These are phyloP conservation scores for Dactylorhiza incarnata DNA, from an alignment of 106 monocot species.

Conservation along the genomic window DNA sequence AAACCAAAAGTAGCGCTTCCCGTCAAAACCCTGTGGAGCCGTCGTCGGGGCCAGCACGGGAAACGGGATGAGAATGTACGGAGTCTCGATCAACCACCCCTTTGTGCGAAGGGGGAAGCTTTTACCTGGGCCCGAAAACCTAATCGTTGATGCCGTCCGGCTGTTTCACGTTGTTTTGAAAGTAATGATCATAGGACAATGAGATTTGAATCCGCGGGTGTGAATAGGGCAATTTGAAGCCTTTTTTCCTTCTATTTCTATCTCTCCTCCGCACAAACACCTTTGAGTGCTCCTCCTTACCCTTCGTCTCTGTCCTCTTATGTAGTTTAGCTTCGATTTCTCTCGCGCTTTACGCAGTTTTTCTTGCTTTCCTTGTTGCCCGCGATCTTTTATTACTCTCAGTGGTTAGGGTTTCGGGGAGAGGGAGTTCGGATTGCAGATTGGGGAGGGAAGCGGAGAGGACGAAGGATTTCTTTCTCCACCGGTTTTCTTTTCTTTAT, in stretches of 20 bases:
- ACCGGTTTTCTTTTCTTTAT: neutral
- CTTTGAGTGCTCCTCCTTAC: neutral
- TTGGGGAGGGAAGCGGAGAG: slow-evolving; percentile 6
- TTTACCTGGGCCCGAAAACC: neutral
- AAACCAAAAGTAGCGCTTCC: neutral
- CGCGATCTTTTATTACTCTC: neutral
- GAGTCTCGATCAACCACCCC: neutral
- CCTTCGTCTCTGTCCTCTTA: neutral
- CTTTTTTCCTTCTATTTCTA: neutral
- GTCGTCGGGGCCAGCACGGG: neutral
- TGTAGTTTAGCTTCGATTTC: neutral
- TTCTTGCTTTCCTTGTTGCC: neutral
- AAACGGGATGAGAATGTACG: neutral
- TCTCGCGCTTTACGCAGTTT: neutral
- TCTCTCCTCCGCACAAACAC: neutral
- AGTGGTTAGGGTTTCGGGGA: slow-evolving; percentile 8
- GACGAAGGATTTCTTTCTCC: neutral
- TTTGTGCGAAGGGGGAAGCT: neutral
- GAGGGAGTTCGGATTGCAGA: slow-evolving; percentile 1
- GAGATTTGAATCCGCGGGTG: neutral
- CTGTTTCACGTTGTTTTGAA: neutral
- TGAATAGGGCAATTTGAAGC: neutral
- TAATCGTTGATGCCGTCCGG: neutral
- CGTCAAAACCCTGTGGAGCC: neutral
- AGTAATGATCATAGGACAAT: neutral